Conservation (phyloP, 139 green algal species). For the Tetradesmus lagerheimii region DNA sequence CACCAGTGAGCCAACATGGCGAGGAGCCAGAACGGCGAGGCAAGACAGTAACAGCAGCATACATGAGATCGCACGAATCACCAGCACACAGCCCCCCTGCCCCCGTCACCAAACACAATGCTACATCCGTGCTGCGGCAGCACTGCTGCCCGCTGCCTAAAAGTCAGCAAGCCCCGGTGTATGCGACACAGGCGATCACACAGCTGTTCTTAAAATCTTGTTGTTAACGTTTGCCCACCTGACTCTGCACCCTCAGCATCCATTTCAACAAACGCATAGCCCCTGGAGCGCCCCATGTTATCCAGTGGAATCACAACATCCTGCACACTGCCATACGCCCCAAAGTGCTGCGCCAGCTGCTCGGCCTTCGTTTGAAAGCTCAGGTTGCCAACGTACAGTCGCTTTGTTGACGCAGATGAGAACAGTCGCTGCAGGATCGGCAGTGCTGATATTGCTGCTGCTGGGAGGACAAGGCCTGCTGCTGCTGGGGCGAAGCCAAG, state of each 20-base stretch:
- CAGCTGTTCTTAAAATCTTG: background rate
- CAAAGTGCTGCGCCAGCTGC: slow-evolving; percentile 24
- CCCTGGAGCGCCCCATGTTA: slow-evolving; percentile 28
- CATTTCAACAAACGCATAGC: slow-evolving; percentile 46
- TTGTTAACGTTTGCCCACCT: background rate
- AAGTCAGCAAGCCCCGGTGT: too few relatives aligned
- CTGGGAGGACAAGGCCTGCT: background rate
- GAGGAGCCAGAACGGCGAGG: too few relatives aligned
- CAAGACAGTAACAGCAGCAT: too few relatives aligned
- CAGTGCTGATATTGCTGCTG: slow-evolving; percentile 18
- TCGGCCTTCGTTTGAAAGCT: slow-evolving; percentile 23
- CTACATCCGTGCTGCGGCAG: too few relatives aligned
- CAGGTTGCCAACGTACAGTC: slow-evolving; percentile 37
- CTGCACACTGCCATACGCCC: slow-evolving; percentile 5
- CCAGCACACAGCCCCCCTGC: too few relatives aligned
- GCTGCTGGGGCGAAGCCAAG: slow-evolving; percentile 16
- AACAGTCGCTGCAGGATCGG: background rate
- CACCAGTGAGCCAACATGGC: too few relatives aligned
- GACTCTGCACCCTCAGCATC: slow-evolving; percentile 5
- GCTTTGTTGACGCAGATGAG: background rate
- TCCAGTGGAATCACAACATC: slow-evolving; percentile 34
- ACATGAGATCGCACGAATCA: too few relatives aligned
- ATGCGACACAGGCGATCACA: too few relatives aligned
- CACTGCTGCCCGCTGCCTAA: too few relatives aligned
- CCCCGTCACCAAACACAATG: too few relatives aligned